These are phyloP conservation scores for Xylariaceae sp. DNA, from an alignment of 2,329 filamentous ascomycete species.

Conservation along the genomic window DNA sequence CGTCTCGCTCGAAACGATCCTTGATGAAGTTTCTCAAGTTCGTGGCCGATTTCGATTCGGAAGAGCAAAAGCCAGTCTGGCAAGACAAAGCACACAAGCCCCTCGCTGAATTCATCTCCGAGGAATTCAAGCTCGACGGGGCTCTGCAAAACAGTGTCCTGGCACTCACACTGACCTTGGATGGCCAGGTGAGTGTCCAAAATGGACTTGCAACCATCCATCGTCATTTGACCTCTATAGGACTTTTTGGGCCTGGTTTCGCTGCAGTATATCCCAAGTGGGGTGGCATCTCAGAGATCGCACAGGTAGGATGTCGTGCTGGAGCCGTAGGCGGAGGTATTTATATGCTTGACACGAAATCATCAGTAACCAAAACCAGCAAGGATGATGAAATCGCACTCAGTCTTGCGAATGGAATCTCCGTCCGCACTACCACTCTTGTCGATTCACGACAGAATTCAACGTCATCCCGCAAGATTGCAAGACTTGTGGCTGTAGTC, in stretches of 20 bases:
- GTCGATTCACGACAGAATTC: slow-evolving; percentile 43
- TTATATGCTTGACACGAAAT: slow-evolving; percentile 77
- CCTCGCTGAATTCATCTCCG: slow-evolving; percentile 58
- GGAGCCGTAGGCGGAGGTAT: slow-evolving; percentile 86
- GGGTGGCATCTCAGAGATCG: slow-evolving; percentile 84
- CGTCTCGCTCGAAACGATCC: slow-evolving; percentile 76
- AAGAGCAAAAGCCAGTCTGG: slow-evolving; percentile 56
- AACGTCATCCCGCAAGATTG: slow-evolving; percentile 39
- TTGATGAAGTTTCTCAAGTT: slow-evolving; percentile 95
- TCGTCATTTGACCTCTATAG: slow-evolving; percentile 81
- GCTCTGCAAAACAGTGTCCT: slow-evolving; percentile 61
- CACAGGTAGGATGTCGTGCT: slow-evolving; percentile 87
- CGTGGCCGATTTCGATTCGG: slow-evolving; percentile 68
- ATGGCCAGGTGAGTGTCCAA: slow-evolving; percentile 57
- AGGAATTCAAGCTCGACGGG: slow-evolving; percentile 65
- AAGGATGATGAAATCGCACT: slow-evolving; percentile 39
- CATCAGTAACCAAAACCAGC: slow-evolving; percentile 40
- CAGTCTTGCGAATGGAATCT: slow-evolving; percentile 55
- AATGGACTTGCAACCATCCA: slow-evolving; percentile 72
- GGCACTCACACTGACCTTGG: slow-evolving; percentile 72
- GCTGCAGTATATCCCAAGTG: slow-evolving; percentile 89
- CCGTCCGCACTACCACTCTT: slow-evolving; percentile 53
- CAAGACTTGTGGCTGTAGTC: slow-evolving; percentile 66
- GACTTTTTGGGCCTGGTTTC: slow-evolving; percentile 84
- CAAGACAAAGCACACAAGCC: slow-evolving; percentile 51